phyloP scores from a whole-genome alignment of 2,329 filamentous ascomycete genomes.

The Aspergillus terreus region DNA sequence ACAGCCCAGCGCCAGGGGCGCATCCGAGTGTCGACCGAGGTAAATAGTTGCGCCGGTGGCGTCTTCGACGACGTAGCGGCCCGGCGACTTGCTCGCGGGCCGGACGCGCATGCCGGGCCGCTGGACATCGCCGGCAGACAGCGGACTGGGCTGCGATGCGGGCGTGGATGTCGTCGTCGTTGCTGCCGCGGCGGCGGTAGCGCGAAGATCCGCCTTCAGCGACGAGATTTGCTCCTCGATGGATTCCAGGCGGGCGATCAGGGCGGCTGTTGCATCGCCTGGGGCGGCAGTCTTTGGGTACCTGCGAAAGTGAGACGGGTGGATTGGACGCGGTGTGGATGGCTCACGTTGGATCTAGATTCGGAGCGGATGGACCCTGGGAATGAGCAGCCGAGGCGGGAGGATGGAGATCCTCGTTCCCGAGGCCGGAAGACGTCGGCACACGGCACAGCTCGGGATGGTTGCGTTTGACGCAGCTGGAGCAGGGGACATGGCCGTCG shows the following conservation, averaged over 20 bases:
- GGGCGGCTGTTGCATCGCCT: neutral
- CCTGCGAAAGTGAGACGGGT: no score
- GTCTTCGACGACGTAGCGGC: constrained; percentile 18
- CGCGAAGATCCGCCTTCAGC: constrained; percentile 17
- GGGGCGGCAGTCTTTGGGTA: neutral
- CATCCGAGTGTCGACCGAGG: constrained; percentile 19
- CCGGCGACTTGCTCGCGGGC: constrained; percentile 11
- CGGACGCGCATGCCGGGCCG: neutral
- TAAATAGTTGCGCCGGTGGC: constrained; percentile 22
- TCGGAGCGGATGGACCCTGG: neutral
- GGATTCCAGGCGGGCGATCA: constrained; percentile 11
- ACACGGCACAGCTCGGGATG: constrained; percentile 19
- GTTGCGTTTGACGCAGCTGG: constrained; percentile 15
- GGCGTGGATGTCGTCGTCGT: neutral
- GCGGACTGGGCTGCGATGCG: neutral
- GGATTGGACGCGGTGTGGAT: no score
- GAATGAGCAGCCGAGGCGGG: no score
- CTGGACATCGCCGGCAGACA: no score
- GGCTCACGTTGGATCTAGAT: neutral
- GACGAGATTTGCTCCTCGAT: constrained; percentile 21
- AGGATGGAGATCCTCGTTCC: neutral
- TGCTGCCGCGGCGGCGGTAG: neutral
- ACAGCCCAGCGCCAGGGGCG: constrained; percentile 15
- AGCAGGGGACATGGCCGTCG: constrained; percentile 15
- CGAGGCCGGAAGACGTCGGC: constrained; percentile 6